Evolutionary conservation across 768 basidiomycete species (phyloP), one percentile per base, ranked within the genome.

Genomic region (Phanerochaete carnosa): DNA sequence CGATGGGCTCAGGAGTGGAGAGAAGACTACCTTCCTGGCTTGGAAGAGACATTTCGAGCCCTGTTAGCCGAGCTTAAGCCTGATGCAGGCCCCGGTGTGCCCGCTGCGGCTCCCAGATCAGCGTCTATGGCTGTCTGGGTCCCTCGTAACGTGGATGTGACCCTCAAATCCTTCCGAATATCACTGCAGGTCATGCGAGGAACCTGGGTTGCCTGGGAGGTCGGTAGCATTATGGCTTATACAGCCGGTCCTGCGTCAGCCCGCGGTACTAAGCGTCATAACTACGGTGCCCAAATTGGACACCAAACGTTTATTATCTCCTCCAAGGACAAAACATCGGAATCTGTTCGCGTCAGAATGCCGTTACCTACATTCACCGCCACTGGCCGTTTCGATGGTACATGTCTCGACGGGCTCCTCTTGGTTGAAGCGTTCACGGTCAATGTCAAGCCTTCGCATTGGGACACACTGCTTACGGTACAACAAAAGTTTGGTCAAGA

Each of bases 401-500:
- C 39, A 11, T 73, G 72, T 1, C 69, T 94, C 22, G 77, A 86
- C 45, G 74, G 84, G 6, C 70, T 88, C 25, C 81, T 82, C 2
- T 74, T 88, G 29, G 73, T 95, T 45, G 90, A 91, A 11, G 83
- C 84, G 58, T 81, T 94, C 63, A 80, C 87, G 37, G 74, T 92
- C 59, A 88, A 83, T 68, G 80, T 95, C 60, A 93, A 90, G 67
- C 90, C 91, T 4, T 83, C 85, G 0, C 87, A 94, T 66, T 88
- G 91, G 85, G 94, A 95, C 68, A 90, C 89, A 4, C 72, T 94
- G 3, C 79, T 95, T 2, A 83, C 83, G 4, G 89, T 95, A 9
- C 93, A 94, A 68, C 90, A 92, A 64, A 94, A 94, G 68, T 94
- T 94, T 60, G 93, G 91, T 6, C 88, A 89, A 66, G 93, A 95